These are phyloP conservation scores for Erythrophleum ivorense DNA, from an alignment of 331 rosid species.

Conservation along the genomic window DNA sequence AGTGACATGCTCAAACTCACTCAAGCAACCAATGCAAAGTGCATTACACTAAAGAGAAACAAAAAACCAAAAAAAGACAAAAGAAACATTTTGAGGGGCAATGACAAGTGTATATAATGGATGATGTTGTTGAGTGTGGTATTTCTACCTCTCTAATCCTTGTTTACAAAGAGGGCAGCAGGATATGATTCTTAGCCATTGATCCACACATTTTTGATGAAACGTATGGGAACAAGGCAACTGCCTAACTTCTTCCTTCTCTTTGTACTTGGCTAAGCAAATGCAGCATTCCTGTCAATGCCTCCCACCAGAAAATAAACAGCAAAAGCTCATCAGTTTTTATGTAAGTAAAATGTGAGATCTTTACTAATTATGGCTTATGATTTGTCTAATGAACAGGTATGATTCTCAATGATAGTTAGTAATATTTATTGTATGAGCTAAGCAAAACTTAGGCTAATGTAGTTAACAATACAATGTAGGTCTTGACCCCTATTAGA, in stretches of 20 bases:
- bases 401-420: too few relatives aligned
- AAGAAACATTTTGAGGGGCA: not conserved
- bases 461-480: too few relatives aligned
- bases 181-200: conserved; percentile 84
- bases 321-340: conserved; percentile 6
- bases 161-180: conserved; percentile 96
- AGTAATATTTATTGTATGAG: too few relatives aligned
- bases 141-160: conserved; percentile 64
- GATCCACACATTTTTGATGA: conserved; percentile 92
- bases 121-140: conserved; percentile 1
- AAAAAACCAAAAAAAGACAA: not conserved
- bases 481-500: too few relatives aligned
- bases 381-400: too few relatives aligned
- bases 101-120: not conserved
- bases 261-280: conserved; percentile 81
- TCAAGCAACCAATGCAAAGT: conserved; percentile 55
- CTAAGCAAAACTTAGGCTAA: too few relatives aligned
- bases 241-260: conserved; percentile 78
- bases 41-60: not conserved
- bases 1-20: conserved; percentile 69
- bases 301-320: not conserved
- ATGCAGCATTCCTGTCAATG: conserved; percentile 82
- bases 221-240: conserved; percentile 83
- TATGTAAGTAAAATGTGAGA: too few relatives aligned
- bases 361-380: too few relatives aligned